Conservation (phyloP, 495 filamentous ascomycete species). For the Evansstolkia leycettana region DNA sequence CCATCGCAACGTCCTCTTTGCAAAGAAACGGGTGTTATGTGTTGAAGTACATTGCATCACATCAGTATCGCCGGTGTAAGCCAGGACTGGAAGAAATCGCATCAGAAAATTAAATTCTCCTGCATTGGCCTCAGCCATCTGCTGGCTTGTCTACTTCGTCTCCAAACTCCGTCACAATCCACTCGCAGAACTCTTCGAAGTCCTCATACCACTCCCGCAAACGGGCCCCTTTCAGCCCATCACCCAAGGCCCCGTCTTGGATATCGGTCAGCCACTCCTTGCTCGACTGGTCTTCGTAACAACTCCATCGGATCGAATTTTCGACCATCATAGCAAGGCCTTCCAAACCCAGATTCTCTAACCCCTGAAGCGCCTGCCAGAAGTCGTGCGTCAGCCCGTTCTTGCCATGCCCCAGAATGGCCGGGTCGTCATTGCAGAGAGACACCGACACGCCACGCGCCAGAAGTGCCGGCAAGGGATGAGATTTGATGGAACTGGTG, state of each 20-base stretch:
- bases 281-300: constrained; percentile 63
- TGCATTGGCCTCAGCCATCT: constrained; percentile 20
- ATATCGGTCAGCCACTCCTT: constrained; percentile 62
- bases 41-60: too few relatives aligned
- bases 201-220: constrained; percentile 64
- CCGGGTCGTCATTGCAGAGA: constrained; percentile 79
- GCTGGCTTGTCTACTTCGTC: constrained; percentile 44
- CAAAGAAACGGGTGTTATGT: too few relatives aligned
- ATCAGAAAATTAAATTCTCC: too few relatives aligned
- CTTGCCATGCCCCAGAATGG: constrained; percentile 62
- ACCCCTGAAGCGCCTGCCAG: constrained; percentile 81
- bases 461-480: constrained; percentile 73
- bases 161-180: constrained; percentile 74
- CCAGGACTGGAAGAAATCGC: too few relatives aligned
- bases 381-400: constrained; percentile 79
- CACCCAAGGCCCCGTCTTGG: constrained; percentile 60
- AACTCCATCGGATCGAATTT: constrained; percentile 84
- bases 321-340: constrained; percentile 64
- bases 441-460: constrained; percentile 63
- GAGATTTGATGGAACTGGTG: constrained; percentile 59
- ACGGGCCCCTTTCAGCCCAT: constrained; percentile 54
- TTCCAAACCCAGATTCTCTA: constrained; percentile 66
- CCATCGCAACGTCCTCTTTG: too few relatives aligned
- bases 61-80: too few relatives aligned
- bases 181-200: constrained; percentile 87